Conservation (phyloP, 306 rosid species). For the Herpetospermum pedunculosum region DNA sequence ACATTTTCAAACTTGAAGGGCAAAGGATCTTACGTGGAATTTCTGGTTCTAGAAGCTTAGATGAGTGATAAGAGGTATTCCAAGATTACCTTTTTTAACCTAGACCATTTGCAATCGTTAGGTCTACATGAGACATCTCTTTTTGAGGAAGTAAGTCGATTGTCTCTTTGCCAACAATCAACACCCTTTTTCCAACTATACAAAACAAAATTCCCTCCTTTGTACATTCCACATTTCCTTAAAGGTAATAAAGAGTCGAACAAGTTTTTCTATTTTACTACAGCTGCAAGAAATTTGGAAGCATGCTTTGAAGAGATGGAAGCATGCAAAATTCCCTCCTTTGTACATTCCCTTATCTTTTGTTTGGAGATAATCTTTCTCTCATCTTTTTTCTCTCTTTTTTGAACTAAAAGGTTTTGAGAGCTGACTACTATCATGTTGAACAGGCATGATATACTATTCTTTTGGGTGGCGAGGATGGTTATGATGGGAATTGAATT, state of each 20-base stretch:
- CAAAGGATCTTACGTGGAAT: background rate
- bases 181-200: background rate
- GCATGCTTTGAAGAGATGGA: background rate
- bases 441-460: constrained; percentile 88
- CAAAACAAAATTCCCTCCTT: background rate
- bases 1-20: background rate
- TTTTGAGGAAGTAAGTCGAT: background rate
- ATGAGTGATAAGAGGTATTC: background rate
- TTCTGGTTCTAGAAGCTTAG: background rate
- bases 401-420: background rate
- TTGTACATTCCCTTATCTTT: background rate
- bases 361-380: background rate
- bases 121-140: background rate
- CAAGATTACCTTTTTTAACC: background rate
- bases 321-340: too few species aligned
- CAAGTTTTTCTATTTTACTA: background rate
- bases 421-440: constrained; percentile 2
- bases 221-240: background rate
- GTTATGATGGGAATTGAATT: constrained; percentile 98
- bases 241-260: background rate
- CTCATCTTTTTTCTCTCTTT: background rate
- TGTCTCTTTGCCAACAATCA: background rate
- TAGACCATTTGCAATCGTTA: background rate
- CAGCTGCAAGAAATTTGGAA: background rate
- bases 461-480: constrained; percentile 99